Base-by-base conservation (phyloP, 352 stramenopile species). In the Globisporangium heterothallicum region DNA sequence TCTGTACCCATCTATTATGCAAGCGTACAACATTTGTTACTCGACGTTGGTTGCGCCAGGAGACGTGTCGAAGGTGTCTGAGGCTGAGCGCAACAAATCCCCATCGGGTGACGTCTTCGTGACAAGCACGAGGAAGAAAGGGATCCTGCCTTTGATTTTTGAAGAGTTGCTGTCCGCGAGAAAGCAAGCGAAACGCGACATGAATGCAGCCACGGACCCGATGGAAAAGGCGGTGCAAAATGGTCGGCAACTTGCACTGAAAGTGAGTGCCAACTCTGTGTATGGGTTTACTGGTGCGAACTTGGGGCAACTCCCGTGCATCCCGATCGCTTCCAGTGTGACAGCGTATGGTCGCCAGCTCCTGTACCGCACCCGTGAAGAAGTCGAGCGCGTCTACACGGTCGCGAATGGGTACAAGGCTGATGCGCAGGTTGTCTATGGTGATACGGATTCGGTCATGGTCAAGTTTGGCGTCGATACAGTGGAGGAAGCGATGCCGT, bases 1-100 rank as follows among this genome's bases (percentile, higher is more conserved):
- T n/a, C 79, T 99, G 58, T 99, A 99, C 66, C 97, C 97, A 42
- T 99, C 95, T 44, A 99, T 99, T 70, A 99, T 99, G 97, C 96
- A 99, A 64, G 97, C 96, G 7, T 97, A 99, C 73, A 99, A 99
- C 66, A 63, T 99, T 8, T 99, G 97, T 72, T 99, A 99, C 76
- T 99, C 96, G 27, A 99, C 97, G n/a, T 81, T 99, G 18, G 78
- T 99, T 6, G 82, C 83, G 14, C 70, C 70, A 18, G 54, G 50
- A 16, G 87, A 95, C 25, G 69, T 86, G 4, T 48, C 61, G 53
- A 87, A 88, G 38, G 41, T 93, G 16, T 38, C 84, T 29, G 53
- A 79, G 3, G 66, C 72, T 14, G 74, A 90, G 21, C 98, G 96
- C 66, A 74, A 97, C 56, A 98, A 87, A 50, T 98, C 94, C 27